Evolutionary conservation across 164 flowering plant genomes (phyloP), one percentile per base, ranked within the genome.

Genomic region (Saururus chinensis): DNA sequence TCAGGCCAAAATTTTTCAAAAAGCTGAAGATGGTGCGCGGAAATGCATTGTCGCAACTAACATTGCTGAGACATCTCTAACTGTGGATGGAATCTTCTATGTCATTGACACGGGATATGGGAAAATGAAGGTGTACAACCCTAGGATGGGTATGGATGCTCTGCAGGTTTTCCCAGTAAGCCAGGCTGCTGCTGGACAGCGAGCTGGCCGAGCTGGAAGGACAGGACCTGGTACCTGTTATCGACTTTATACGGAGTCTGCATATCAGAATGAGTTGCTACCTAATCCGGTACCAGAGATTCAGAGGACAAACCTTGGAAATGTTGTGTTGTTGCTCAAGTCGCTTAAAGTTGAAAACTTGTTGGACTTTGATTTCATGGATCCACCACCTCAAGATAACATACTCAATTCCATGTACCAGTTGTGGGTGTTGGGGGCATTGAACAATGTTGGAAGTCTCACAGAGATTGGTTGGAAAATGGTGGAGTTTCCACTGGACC

Each of bases 1-100:
- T n/a, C n/a, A n/a, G n/a, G n/a, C n/a, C n/a, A n/a, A 90, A 66
- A 93, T 90, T 57, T 90, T 93, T 59, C 81, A 88, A 74, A 86
- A 87, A 66, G 92, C 97, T 57, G 97, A 93, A 75, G 95, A 87
- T 62, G 98, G 95, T 23, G 89, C 95, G 16, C 96, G 98, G 10
- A 90, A 93, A 64, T 93, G 98, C 75, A 86, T 93, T 60, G 97
- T 93, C 53, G 99, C 99, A 21, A 93, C 99, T 23, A 93, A 93
- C 63, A 93, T 93, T 66, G 99, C 99, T 22, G 99, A 93, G 71
- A 90, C 97, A 4, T 93, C 99, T n/a, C 69, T 93, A 72, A 93
- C 97, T 11, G 95, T 93, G 0, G 99, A 93, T 78, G 99, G 99
- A 30, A 93, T 90, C 25, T 81, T 78, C 23, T 90, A 88, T 64